phyloP scores from a whole-genome alignment of 129 eudicot species.

The Helichrysum umbraculigerum region DNA sequence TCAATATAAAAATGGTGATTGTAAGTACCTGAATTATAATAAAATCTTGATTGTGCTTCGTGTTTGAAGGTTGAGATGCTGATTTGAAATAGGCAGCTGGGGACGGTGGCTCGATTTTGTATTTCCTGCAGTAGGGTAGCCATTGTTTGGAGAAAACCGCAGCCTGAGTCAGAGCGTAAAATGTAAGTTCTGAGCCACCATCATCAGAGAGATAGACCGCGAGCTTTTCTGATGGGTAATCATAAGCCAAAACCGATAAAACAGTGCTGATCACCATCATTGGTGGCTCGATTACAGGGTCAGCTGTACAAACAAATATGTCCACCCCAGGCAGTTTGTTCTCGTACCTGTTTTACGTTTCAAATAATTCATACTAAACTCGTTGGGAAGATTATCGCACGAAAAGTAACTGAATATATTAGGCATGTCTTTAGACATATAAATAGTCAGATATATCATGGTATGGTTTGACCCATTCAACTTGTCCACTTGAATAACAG shows the following conservation, averaged over 20 bases:
- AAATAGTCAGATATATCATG: no score
- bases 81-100: conserved; percentile 66
- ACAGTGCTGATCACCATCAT: conserved; percentile 77
- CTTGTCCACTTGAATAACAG: no score
- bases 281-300: conserved; percentile 79
- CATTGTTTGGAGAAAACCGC: conserved; percentile 61
- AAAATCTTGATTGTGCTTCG: conserved; percentile 36
- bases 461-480: no score
- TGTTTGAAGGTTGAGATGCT: conserved; percentile 17
- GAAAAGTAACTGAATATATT: no score
- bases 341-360: conserved; percentile 44
- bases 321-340: conserved; percentile 58
- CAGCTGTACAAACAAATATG: conserved; percentile 82
- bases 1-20: neutral
- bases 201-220: conserved; percentile 77
- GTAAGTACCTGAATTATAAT: conserved; percentile 44
- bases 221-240: conserved; percentile 74
- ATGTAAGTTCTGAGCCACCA: conserved; percentile 73
- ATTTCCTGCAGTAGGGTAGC: conserved; percentile 76
- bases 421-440: no score
- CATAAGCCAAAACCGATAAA: conserved; percentile 76
- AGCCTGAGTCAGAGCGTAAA: conserved; percentile 70
- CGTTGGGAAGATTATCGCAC: no score
- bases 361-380: neutral
- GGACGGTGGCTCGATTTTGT: conserved; percentile 57